Evolutionary conservation across 2,329 filamentous ascomycete species (phyloP).

Genomic region (Fusarium irregulare): DNA sequence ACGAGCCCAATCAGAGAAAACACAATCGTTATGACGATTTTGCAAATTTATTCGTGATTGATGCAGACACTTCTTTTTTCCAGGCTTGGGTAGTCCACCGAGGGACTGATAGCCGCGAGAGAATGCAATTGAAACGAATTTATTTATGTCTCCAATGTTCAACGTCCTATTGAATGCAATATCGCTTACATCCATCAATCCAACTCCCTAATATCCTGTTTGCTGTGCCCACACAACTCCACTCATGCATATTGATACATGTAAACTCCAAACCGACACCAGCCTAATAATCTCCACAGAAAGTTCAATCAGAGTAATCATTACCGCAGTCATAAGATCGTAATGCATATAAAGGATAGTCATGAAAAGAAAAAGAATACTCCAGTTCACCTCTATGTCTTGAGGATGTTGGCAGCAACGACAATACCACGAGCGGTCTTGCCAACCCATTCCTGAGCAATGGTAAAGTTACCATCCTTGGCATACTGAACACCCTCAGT

Average conservation of each 20-base stretch:
- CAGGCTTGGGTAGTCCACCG: too few species aligned
- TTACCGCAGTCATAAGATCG: constrained; percentile 12
- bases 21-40: too few species aligned
- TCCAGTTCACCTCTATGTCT: constrained; percentile 12
- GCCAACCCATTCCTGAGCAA: constrained; percentile 51
- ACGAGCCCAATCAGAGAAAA: too few species aligned
- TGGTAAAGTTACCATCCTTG: constrained; percentile 39
- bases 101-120: too few species aligned
- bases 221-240: not conserved
- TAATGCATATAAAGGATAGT: constrained; percentile 16
- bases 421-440: constrained; percentile 52
- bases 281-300: not conserved
- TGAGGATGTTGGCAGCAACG: constrained; percentile 51
- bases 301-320: not conserved
- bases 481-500: constrained; percentile 73
- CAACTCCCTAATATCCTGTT: not conserved
- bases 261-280: constrained; percentile 10
- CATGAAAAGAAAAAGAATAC: not conserved
- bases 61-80: too few species aligned
- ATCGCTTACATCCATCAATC: too few species aligned
- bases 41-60: too few species aligned
- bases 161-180: too few species aligned
- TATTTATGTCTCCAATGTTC: too few species aligned
- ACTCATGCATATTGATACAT: not conserved
- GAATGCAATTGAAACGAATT: too few species aligned